Conservation (phyloP, 2,329 filamentous ascomycete species). For the Alternaria viburni region DNA sequence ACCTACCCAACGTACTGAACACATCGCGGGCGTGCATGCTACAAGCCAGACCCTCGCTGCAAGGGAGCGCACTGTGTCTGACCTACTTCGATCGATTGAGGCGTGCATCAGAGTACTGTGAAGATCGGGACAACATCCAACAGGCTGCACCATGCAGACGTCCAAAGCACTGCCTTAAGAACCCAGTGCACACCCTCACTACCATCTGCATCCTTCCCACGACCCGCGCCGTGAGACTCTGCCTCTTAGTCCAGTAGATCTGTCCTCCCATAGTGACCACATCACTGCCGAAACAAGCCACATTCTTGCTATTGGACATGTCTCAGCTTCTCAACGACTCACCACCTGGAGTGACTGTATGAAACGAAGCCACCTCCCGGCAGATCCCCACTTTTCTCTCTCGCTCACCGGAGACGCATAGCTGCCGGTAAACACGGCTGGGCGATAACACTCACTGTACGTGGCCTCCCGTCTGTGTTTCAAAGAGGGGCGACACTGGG, state of each 20-base stretch:
- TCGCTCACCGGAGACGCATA: constrained; percentile 12
- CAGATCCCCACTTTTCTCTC: background rate
- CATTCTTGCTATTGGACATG: background rate
- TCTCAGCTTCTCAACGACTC: background rate
- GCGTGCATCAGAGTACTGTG: background rate
- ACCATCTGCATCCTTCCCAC: background rate
- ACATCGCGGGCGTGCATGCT: background rate
- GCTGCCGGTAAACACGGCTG: background rate
- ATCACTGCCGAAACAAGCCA: background rate
- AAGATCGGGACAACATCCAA: background rate
- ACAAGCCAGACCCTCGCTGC: background rate
- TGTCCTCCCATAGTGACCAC: background rate
- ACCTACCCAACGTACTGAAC: background rate
- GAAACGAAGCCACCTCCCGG: background rate
- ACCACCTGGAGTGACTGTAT: background rate
- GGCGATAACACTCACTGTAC: constrained; percentile 1
- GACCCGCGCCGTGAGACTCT: background rate
- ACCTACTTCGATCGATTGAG: background rate
- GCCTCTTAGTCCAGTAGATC: background rate
- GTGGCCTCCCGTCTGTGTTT: constrained; percentile 1
- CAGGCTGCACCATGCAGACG: background rate
- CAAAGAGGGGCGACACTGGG: background rate
- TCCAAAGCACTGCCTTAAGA: background rate
- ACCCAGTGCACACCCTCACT: background rate
- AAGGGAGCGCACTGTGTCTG: background rate